Conservation (phyloP, 805 yeast species). For the Kregervanrija fluxuum region DNA sequence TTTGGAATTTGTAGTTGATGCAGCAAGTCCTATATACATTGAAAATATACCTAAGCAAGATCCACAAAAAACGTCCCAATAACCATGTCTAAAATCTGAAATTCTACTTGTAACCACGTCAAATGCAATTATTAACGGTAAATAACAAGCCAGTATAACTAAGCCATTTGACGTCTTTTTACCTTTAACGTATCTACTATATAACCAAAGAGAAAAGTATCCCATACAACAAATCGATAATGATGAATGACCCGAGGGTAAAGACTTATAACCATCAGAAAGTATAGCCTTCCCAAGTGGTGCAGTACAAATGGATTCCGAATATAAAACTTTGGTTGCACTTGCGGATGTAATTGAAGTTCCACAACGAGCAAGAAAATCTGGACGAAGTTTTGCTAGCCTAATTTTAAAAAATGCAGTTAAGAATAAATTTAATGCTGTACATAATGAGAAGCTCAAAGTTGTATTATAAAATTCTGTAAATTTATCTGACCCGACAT, state of each 20-base stretch:
- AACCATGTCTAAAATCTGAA: constrained; percentile 88
- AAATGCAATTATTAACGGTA: constrained; percentile 31
- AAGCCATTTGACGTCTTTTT: not conserved
- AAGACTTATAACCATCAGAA: constrained; percentile 66
- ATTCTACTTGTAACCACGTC: constrained; percentile 48
- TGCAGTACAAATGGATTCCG: constrained; percentile 24
- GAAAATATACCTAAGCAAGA: constrained; percentile 21
- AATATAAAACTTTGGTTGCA: constrained; percentile 24
- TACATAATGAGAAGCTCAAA: constrained; percentile 31
- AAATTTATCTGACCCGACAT: constrained; percentile 21
- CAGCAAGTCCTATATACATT: too few relatives aligned
- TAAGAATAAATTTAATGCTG: constrained; percentile 41
- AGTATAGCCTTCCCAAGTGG: constrained; percentile 28
- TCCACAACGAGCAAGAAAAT: constrained; percentile 74
- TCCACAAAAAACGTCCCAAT: constrained; percentile 72
- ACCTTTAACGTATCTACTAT: constrained; percentile 9
- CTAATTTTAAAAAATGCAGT: constrained; percentile 72
- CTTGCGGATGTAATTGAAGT: constrained; percentile 29
- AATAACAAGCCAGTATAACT: constrained; percentile 13
- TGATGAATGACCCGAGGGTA: constrained; percentile 77
- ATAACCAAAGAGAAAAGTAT: constrained; percentile 43
- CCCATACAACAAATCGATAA: constrained; percentile 62
- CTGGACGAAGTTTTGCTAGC: constrained; percentile 87
- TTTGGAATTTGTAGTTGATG: too few relatives aligned
- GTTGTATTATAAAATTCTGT: constrained; percentile 33